These are phyloP conservation scores for Cryptococcus sp. DNA, from an alignment of 1,284 basidiomycete species.

Conservation along the genomic window DNA sequence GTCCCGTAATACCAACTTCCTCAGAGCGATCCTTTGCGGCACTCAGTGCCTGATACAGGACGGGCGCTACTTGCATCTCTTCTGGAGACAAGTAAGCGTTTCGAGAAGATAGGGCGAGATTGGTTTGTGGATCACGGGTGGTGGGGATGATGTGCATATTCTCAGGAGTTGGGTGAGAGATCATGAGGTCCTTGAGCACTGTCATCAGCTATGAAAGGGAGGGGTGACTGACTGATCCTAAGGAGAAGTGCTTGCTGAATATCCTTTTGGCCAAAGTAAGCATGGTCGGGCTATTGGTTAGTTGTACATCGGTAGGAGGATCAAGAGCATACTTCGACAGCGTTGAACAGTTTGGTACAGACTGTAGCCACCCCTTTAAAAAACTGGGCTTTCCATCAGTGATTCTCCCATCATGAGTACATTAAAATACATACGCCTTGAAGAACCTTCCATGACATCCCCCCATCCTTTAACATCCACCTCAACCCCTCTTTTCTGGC, in stretches of 20 bases:
- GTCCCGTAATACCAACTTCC: slow-evolving; percentile 48
- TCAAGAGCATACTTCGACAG: slow-evolving; percentile 62
- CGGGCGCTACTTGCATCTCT: slow-evolving; percentile 66
- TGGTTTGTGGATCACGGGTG: slow-evolving; percentile 57
- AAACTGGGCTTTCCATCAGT: slow-evolving; percentile 66
- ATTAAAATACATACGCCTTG: slow-evolving; percentile 37
- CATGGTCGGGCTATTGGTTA: slow-evolving; percentile 66
- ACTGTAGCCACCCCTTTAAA: slow-evolving; percentile 95
- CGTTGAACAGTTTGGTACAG: slow-evolving; percentile 91
- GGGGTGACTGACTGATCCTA: slow-evolving; percentile 54
- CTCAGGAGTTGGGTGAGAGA: slow-evolving; percentile 66
- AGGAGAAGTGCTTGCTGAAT: slow-evolving; percentile 92
- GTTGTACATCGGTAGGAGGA: not conserved
- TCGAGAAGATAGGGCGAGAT: slow-evolving; percentile 82
- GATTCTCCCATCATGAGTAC: not conserved
- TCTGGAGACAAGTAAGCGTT: slow-evolving; percentile 73
- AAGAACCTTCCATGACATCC: slow-evolving; percentile 47
- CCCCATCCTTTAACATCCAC: slow-evolving; percentile 84
- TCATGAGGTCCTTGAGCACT: slow-evolving; percentile 73
- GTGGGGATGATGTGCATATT: slow-evolving; percentile 81
- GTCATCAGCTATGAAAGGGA: not conserved
- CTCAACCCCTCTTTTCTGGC: slow-evolving; percentile 77
- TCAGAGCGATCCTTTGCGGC: slow-evolving; percentile 54
- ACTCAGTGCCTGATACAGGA: slow-evolving; percentile 65
- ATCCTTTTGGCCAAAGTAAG: slow-evolving; percentile 98